These are phyloP conservation scores for Dothideomycetidae sp. DNA, from an alignment of 2,329 filamentous ascomycete genomes.

Conservation along the genomic window DNA sequence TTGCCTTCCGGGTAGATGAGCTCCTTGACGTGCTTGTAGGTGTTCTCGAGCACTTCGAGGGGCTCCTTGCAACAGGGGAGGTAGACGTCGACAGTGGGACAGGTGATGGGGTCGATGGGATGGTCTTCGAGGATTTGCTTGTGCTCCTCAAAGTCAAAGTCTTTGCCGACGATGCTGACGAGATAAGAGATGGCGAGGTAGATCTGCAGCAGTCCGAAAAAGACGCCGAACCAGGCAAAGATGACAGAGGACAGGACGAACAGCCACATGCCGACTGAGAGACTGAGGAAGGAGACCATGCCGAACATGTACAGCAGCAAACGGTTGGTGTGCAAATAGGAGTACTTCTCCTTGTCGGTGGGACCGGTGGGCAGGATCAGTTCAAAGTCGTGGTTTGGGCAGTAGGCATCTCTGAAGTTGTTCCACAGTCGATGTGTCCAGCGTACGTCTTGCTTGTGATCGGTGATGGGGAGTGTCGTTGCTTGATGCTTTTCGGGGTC, in stretches of 20 bases:
- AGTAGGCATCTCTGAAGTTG: neutral
- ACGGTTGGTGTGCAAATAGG: slow-evolving; percentile 28
- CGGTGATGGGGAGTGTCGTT: no score
- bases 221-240: slow-evolving; percentile 28
- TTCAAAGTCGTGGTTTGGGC: neutral
- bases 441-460: no score
- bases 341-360: slow-evolving; percentile 28
- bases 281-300: slow-evolving; percentile 27
- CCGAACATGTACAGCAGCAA: slow-evolving; percentile 28
- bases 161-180: slow-evolving; percentile 27
- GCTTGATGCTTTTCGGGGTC: neutral
- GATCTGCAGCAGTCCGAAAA: slow-evolving; percentile 27
- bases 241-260: slow-evolving; percentile 25
- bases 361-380: slow-evolving; percentile 25
- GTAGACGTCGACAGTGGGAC: slow-evolving; percentile 29
- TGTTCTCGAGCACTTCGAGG: slow-evolving; percentile 27
- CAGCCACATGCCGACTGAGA: slow-evolving; percentile 32
- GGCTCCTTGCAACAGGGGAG: slow-evolving; percentile 31
- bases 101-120: slow-evolving; percentile 22
- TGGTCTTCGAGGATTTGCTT: slow-evolving; percentile 20
- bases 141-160: slow-evolving; percentile 27
- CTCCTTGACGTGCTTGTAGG: slow-evolving; percentile 22
- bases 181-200: slow-evolving; percentile 30
- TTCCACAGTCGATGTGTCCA: no score
- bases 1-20: slow-evolving; percentile 26